Evolutionary conservation across 768 basidiomycete genomes (phyloP).

Genomic region (Fomitopsis serialis): DNA sequence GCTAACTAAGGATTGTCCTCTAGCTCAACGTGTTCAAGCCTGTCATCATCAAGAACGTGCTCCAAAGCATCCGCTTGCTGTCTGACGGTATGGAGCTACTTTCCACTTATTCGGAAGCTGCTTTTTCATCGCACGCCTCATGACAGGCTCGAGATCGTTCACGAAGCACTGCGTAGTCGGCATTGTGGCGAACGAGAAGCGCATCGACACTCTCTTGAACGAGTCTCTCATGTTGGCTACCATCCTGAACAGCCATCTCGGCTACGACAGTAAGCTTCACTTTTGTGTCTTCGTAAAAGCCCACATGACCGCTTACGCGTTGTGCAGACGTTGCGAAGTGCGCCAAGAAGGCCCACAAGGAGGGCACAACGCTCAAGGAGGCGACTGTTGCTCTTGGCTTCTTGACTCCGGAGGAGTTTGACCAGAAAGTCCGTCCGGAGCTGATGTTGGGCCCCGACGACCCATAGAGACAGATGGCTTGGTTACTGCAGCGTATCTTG

Average conservation of each 20-base stretch:
- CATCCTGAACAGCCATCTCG: constrained; percentile 91
- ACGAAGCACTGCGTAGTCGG: constrained; percentile 97
- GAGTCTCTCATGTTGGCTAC: constrained; percentile 98
- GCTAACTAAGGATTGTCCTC: background rate
- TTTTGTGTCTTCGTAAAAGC: background rate
- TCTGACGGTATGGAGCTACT: constrained; percentile 64
- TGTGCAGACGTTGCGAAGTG: constrained; percentile 89
- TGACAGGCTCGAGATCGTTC: constrained; percentile 79
- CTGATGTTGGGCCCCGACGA: constrained; percentile 80
- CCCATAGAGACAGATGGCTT: constrained; percentile 13
- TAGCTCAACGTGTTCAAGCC: constrained; percentile 99
- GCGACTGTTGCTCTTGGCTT: constrained; percentile 86
- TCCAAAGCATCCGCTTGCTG: constrained; percentile 91
- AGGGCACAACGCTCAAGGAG: constrained; percentile 94
- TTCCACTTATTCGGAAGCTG: background rate
- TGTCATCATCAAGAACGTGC: constrained; percentile 95
- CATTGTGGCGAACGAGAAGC: constrained; percentile 93
- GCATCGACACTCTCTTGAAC: constrained; percentile 83
- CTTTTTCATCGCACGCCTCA: constrained; percentile 1
- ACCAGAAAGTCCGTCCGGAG: constrained; percentile 88
- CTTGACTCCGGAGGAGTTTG: constrained; percentile 87
- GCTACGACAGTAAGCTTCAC: constrained; percentile 86
- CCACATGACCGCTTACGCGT: constrained; percentile 8
- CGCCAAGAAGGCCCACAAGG: constrained; percentile 99
- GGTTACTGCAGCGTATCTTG: background rate